These are phyloP conservation scores for Mycena venus DNA, from an alignment of 768 basidiomycete species.

Conservation along the genomic window DNA sequence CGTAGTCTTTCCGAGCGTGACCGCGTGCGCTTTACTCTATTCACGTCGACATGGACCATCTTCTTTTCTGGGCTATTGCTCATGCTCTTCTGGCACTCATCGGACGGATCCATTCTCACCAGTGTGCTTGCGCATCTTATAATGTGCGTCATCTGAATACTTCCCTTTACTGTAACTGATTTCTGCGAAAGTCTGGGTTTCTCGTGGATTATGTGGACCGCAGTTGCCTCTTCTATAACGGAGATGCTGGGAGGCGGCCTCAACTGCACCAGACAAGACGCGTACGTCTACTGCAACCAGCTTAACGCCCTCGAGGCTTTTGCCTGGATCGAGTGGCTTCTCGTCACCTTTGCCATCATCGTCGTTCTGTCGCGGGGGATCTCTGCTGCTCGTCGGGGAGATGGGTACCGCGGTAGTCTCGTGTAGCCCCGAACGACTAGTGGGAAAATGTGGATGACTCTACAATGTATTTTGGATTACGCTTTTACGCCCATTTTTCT, in stretches of 20 bases:
- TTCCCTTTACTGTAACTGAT: not conserved
- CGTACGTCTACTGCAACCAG: conserved; percentile 79
- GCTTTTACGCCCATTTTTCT: not conserved
- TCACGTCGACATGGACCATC: conserved; percentile 80
- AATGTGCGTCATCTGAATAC: conserved; percentile 62
- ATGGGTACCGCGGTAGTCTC: conserved; percentile 73
- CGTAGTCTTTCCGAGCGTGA: conserved; percentile 65
- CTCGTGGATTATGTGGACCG: conserved; percentile 86
- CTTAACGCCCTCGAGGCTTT: conserved; percentile 83
- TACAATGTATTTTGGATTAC: conserved; percentile 12
- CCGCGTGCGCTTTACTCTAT: conserved; percentile 76
- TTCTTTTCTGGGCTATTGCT: conserved; percentile 66
- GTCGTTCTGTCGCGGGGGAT: conserved; percentile 74
- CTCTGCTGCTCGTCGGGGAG: conserved; percentile 70
- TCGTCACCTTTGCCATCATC: conserved; percentile 73
- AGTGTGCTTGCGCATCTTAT: conserved; percentile 74
- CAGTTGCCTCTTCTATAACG: conserved; percentile 80
- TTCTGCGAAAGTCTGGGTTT: conserved; percentile 63
- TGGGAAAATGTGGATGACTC: not conserved
- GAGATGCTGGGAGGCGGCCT: conserved; percentile 76
- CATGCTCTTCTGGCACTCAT: conserved; percentile 65
- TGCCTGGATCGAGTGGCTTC: conserved; percentile 80
- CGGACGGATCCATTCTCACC: conserved; percentile 64
- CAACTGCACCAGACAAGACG: conserved; percentile 68
- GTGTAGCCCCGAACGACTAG: conserved; percentile 38